Base-by-base conservation (phyloP, 352 stramenopile genomes). In the Phytophthora capsici region DNA sequence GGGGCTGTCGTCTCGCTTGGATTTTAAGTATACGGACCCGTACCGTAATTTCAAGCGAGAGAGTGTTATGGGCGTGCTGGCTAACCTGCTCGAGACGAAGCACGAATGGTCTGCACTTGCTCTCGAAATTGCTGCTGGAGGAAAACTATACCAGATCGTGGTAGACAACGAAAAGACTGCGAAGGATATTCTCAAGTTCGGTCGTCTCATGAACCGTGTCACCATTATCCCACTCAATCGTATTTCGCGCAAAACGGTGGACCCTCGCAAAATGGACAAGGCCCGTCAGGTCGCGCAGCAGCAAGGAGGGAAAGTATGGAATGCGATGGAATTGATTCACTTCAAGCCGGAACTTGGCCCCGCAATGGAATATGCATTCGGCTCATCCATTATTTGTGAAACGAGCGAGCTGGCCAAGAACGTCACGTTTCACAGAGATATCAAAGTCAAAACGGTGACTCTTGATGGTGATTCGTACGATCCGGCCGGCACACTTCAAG, bases 181-280 rank as follows among this genome's bases (percentile, higher is more conserved):
- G 17, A 99, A 99, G 74, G 91, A 98, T 20, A 95, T 99, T 40
- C 82, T 99, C 13, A 94, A 99, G 66, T 97, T 98, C 60, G 98
- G 98, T 8, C 94, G 98, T 38, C 77, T 99, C 2, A 88, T 96
- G 80, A 93, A 94, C 51, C 94, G 97, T 28, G 97, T 99, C 17
- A 99, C 98, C 5, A 99, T 99, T 44, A 98, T 99, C 64, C 98
- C 98, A 26, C 83, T 99, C 12, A 98, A 99, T 69, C 97, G 98
- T 57, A 99, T 99, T 77, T 90, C 88, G 4, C 81, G 84, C 20
- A 89, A 90, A 32, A 88, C 78, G 0, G 70, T 97, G 9, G 84
- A 91, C 32, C 73, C 65, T 17, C 77, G 78, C 45, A 91, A 95
- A 59, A 80, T 98, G 53, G 71, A 89, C 19, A 89, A 82, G 43